These are phyloP conservation scores for Dactylellina haptotyla DNA, from an alignment of 2,329 filamentous ascomycete species.

Conservation along the genomic window DNA sequence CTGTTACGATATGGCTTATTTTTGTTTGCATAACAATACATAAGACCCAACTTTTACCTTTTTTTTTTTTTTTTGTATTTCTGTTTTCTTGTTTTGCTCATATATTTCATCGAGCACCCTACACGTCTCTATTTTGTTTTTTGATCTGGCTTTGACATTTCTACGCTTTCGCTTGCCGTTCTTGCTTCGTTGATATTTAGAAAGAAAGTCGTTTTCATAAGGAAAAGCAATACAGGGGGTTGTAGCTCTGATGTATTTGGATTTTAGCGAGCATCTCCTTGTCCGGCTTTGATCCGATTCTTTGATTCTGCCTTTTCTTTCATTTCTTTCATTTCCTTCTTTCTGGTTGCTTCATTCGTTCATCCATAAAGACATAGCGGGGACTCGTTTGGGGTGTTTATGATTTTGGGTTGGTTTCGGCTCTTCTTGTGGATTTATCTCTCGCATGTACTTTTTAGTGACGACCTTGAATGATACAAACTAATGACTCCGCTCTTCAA, in stretches of 20 bases:
- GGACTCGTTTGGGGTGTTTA: constrained; percentile 33
- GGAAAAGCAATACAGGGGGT: constrained; percentile 35
- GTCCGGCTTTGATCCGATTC: constrained; percentile 14
- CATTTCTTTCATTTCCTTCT: neutral
- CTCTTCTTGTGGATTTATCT: constrained; percentile 4
- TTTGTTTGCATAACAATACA: constrained; percentile 10
- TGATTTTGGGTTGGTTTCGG: constrained; percentile 31
- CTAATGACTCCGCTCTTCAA: constrained; percentile 52
- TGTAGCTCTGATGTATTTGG: constrained; percentile 37
- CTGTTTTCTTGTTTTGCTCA: constrained; percentile 12
- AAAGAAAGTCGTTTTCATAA: constrained; percentile 11
- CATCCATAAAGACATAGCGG: constrained; percentile 38
- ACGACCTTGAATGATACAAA: constrained; percentile 46
- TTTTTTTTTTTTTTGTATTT: constrained; percentile 12
- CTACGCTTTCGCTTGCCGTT: neutral
- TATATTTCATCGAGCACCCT: constrained; percentile 46
- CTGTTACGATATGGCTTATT: constrained; percentile 27
- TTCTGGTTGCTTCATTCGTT: constrained; percentile 14
- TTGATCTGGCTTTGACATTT: neutral
- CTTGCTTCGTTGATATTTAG: constrained; percentile 1
- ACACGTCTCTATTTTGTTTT: neutral
- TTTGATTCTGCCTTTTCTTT: constrained; percentile 3
- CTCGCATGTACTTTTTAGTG: constrained; percentile 20
- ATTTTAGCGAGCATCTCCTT: constrained; percentile 48
- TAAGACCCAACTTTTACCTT: constrained; percentile 8